Conservation (phyloP, 139 green algal genomes). For the Zygnema cylindricum region DNA sequence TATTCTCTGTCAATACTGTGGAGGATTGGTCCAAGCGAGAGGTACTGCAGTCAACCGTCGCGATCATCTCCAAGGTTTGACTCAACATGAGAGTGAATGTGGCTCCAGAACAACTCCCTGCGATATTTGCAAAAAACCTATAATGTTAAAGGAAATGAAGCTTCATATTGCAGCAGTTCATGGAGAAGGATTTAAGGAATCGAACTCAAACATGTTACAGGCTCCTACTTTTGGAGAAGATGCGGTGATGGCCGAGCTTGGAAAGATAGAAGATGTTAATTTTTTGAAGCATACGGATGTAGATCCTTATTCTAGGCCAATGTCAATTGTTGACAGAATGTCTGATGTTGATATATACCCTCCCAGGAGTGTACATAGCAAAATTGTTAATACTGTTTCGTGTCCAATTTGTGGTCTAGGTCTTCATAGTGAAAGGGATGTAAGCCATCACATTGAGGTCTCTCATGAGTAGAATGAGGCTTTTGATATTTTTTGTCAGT, state of each 20-base stretch:
- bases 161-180: constrained; percentile 48
- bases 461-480: constrained; percentile 48
- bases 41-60: constrained; percentile 3
- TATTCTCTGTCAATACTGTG: constrained; percentile 55
- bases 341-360: not conserved
- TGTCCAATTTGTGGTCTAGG: constrained; percentile 53
- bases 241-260: not conserved
- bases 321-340: not conserved
- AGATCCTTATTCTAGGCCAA: not conserved
- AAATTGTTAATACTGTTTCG: no score
- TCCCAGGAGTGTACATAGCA: no score
- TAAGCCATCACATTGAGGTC: constrained; percentile 33
- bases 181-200: not conserved
- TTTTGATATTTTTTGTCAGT: constrained; percentile 11
- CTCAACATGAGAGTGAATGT: constrained; percentile 43
- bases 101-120: constrained; percentile 46
- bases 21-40: constrained; percentile 27
- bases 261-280: constrained; percentile 14
- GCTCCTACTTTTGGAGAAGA: not conserved
- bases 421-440: constrained; percentile 46
- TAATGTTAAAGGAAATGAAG: constrained; percentile 59
- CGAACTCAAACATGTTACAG: not conserved
- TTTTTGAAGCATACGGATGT: constrained; percentile 1
- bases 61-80: constrained; percentile 44
- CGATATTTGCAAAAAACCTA: constrained; percentile 30